Base-by-base conservation (phyloP, 2,329 filamentous ascomycete genomes). In the Phialophora verrucosa region DNA sequence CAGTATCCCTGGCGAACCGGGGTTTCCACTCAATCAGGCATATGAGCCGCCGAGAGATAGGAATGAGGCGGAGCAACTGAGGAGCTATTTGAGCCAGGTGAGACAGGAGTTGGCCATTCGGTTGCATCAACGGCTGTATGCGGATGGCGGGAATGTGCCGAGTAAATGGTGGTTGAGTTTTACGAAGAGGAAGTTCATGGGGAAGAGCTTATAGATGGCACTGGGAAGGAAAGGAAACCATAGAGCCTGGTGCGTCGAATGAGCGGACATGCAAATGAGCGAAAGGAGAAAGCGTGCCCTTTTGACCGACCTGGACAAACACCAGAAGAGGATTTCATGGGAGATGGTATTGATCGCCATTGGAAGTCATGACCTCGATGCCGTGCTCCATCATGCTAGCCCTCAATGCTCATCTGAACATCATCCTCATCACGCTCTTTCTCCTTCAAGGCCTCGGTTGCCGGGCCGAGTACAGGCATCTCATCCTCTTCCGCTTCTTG, bases 181-280 rank as follows among this genome's bases (percentile, higher is more conserved):
- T 79, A 92, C 91, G 62, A 98, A 98, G 89, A 90, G 95, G 82
- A 97, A 97, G 88, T 99, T 99, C 78, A 98, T 99, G 95, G 93
- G 93, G 78, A 98, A 98, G 88, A 87, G 87, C 72, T 83, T 95
- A 81, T 93, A 84, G 72, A 57, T 12, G 20, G 55, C 7, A 11
- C 55, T 47, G 29, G 35, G n/a, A 25, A 14, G 14, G 11, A 14
- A 55, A 20, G 38, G 59, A 20, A 17, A 31, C 12, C 47, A 44
- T 53, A 25, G 49, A 53, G 11, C 23, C 3, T 14, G 27, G 29
- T 12, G 17, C 14, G 4, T 25, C 27, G 29, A 54, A 31, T 55
- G 29, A 10, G 23, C 51, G 20, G 23, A 10, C 51, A 55, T 55
- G 6, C 51, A 1, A 55, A 32, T 55, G 8, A 55, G 29, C 38